These are phyloP conservation scores for Corymbia citriodora DNA, from an alignment of 441 rosid species.

Conservation along the genomic window DNA sequence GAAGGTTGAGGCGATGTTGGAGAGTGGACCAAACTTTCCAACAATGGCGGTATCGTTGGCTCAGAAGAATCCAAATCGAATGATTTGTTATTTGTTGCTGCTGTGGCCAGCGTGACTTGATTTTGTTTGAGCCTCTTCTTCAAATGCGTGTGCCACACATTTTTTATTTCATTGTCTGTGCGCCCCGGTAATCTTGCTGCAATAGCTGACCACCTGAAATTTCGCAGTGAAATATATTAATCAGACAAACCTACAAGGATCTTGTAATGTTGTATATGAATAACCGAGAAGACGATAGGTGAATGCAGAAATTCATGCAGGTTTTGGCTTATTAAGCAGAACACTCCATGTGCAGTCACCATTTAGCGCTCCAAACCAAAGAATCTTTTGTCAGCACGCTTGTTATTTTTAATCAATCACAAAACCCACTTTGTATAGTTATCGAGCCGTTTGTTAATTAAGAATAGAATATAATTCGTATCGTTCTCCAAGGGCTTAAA, in stretches of 20 bases:
- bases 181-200: conserved; percentile 80
- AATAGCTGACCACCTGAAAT: conserved; percentile 80
- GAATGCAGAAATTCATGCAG: neutral
- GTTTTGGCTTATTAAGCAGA: neutral
- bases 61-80: neutral
- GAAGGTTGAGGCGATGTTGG: conserved; percentile 46
- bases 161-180: conserved; percentile 90
- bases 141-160: conserved; percentile 94
- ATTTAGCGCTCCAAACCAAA: neutral
- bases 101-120: neutral
- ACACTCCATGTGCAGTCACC: neutral
- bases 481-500: neutral
- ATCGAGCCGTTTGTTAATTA: neutral
- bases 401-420: neutral
- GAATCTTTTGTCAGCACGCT: neutral
- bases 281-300: neutral
- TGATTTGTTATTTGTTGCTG: neutral
- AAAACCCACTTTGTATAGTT: neutral
- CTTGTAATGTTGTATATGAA: neutral
- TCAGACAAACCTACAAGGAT: neutral
- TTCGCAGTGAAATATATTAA: neutral
- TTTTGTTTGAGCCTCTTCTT: conserved; percentile 56
- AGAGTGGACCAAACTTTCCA: neutral
- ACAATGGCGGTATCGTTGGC: neutral
- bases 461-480: neutral